Evolutionary conservation across 208 protist genomes (phyloP).

Genomic region (Balamuthia mandrillaris): DNA sequence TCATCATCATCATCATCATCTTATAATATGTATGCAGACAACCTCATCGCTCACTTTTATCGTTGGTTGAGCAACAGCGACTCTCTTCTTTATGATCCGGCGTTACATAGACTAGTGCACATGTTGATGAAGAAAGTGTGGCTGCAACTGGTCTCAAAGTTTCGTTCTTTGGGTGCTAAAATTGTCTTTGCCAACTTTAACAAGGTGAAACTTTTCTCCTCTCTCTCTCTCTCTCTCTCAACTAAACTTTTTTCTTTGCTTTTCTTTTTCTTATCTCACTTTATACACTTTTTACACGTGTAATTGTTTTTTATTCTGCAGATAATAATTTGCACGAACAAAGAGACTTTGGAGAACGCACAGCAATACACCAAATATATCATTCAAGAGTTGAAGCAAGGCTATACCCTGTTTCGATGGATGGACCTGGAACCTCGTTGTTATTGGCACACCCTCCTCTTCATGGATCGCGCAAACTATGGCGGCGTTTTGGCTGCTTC

Average conservation of each 20-base stretch:
- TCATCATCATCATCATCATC: too few species aligned
- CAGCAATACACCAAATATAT: constrained; percentile 61
- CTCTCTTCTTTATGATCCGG: constrained; percentile 68
- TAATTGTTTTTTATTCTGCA: background rate
- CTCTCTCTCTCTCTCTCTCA: too few species aligned
- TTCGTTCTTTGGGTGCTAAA: constrained; percentile 52
- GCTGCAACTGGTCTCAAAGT: constrained; percentile 60
- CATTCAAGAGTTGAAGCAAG: constrained; percentile 36
- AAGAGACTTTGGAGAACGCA: constrained; percentile 55
- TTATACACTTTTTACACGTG: background rate
- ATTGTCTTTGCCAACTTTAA: constrained; percentile 69
- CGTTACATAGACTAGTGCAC: constrained; percentile 56
- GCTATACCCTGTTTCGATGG: constrained; percentile 3
- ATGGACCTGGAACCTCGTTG: constrained; percentile 33
- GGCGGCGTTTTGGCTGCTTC: constrained; percentile 49
- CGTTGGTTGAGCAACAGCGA: constrained; percentile 64
- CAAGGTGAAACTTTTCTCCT: constrained; percentile 21
- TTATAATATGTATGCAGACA: constrained; percentile 43
- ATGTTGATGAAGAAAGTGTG: constrained; percentile 68
- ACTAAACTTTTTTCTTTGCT: too few species aligned
- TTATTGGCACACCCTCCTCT: constrained; percentile 59
- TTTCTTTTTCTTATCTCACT: too few species aligned
- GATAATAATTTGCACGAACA: constrained; percentile 62
- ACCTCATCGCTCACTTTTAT: constrained; percentile 62
- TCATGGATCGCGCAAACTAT: constrained; percentile 53